Evolutionary conservation across 2,329 filamentous ascomycete genomes (phyloP), one percentile per base, ranked within the genome.

Genomic region (Aureobasidium pullulans): DNA sequence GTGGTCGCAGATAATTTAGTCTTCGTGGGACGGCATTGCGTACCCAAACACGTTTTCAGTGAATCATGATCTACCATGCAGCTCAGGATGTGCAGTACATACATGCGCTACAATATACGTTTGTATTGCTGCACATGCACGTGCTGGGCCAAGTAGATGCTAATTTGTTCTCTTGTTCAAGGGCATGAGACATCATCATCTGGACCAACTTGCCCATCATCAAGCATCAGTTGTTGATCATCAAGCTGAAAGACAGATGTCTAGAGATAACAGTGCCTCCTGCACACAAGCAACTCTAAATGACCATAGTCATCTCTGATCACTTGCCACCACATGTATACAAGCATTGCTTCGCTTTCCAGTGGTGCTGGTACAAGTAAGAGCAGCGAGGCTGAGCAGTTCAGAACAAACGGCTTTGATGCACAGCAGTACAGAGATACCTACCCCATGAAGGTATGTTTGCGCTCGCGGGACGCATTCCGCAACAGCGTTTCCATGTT

Each of bases 21-120:
- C 16, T 13, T n/a, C 5, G 16, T 5, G 9, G 32, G 19, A 28
- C 34, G 23, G 23, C 23, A 28, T 52, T 52, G 36, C 48, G 48
- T 40, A 39, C 29, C 36, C 16, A 23, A 23, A 52, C 23, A 29
- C 34, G 36, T 28, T 13, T 32, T 19, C 7, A 6, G 40, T 56
- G 40, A 56, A 56, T 56, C 52, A 56, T 56, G 52, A 56, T 56
- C 52, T 44, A 37, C 52, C 44, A 23, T 19, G 42, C 52, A 46
- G 52, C 11, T 34, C 23, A n/a, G 37, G 31, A 54, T 31, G 36
- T 31, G 36, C 36, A 23, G 39, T 44, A 46, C 19, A 44, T 44
- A 46, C 19, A 44, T 56, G 52, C 52, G 52, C 46, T 40, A 28
- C 49, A 53, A 16, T 53, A 42, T 40, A 36, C 31, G 52, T 31